Percentiles rank a stretch among this genome's conserved stretches.
phyloP scores from a whole-genome alignment of 2,329 filamentous ascomycete species.

The Ceratocystis ficicola region DNA sequence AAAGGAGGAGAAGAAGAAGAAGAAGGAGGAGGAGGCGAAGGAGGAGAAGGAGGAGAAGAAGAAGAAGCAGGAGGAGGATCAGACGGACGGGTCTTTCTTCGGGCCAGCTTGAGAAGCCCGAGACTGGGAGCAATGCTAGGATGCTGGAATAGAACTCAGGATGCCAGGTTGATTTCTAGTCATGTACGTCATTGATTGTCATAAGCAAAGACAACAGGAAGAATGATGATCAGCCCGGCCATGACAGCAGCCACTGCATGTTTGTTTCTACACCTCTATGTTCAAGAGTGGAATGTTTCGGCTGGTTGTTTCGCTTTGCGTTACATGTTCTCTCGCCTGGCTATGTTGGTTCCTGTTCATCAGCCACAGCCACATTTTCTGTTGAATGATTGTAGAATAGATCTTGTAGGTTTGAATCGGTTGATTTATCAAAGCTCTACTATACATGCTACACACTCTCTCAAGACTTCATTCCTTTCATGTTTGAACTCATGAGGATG shows the following conservation, averaged over 20 bases:
- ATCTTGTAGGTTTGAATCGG: no score
- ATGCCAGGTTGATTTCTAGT: background rate
- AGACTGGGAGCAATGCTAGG: background rate
- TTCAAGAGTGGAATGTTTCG: background rate
- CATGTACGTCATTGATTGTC: background rate
- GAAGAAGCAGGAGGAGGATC: background rate
- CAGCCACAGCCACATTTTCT: constrained; percentile 8
- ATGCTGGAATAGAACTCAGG: background rate
- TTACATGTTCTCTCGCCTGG: background rate
- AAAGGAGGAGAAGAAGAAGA: background rate
- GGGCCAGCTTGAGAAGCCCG: background rate
- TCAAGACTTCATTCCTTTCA: no score
- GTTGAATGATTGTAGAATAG: background rate
- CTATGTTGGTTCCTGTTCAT: background rate
- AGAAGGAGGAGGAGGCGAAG: background rate
- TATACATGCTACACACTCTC: no score
- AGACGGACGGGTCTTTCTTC: background rate
- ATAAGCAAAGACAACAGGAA: background rate
- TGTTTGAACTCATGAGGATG: no score
- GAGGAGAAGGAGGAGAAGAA: background rate
- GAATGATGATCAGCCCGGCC: background rate
- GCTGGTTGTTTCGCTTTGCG: background rate
- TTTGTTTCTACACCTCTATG: background rate
- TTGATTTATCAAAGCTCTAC: no score
- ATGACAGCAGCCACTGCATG: constrained; percentile 6